These are phyloP conservation scores for Cymodocea nodosa DNA, from an alignment of 116 monocot genomes.

Conservation along the genomic window DNA sequence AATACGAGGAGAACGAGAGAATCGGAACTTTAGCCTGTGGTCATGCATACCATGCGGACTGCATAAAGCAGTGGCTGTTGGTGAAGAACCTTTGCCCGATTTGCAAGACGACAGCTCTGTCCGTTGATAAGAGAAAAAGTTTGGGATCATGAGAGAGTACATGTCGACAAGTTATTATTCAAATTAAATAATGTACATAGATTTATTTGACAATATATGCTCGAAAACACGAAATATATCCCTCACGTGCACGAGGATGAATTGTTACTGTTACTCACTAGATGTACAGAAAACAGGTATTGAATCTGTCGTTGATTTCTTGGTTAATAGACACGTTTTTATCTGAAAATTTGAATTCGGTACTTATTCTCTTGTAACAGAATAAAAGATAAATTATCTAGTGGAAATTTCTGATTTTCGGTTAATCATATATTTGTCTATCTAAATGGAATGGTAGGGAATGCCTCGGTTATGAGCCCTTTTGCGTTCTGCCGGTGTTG, in stretches of 20 bases:
- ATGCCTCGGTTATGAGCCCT: no score
- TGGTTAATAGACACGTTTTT: no score
- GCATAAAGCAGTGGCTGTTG: constrained; percentile 39
- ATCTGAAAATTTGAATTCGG: no score
- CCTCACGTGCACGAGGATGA: not conserved
- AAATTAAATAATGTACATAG: constrained; percentile 5
- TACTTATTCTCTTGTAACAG: no score
- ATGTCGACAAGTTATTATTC: not conserved
- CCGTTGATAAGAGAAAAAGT: constrained; percentile 7
- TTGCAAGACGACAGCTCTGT: constrained; percentile 31
- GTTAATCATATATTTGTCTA: no score
- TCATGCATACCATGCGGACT: constrained; percentile 34
- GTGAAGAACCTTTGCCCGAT: constrained; percentile 43
- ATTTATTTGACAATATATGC: not conserved
- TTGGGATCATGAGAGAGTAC: not conserved
- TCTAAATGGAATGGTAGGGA: no score
- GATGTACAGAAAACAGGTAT: constrained; percentile 2
- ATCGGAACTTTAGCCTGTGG: constrained; percentile 36
- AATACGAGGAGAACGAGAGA: constrained; percentile 24
- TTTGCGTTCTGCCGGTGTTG: no score
- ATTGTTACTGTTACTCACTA: not conserved
- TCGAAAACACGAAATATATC: not conserved
- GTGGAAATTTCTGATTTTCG: no score
- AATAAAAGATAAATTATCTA: no score
- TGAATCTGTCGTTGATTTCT: not conserved